Conservation (phyloP, 2,329 filamentous ascomycete genomes). For the Colletotrichum liaoningense region DNA sequence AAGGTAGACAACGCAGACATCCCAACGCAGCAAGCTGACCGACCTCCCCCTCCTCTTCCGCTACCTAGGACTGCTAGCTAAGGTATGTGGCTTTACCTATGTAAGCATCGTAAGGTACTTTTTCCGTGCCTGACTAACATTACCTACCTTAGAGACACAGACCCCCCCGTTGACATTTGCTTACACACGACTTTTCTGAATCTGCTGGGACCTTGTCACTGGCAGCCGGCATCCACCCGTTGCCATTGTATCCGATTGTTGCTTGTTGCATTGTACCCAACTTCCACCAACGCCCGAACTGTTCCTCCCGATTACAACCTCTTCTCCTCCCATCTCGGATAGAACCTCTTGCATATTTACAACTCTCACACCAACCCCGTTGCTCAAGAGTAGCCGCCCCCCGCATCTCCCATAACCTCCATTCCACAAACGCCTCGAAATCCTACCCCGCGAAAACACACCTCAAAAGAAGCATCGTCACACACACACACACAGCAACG, state of each 20-base stretch:
- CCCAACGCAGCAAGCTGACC: not conserved
- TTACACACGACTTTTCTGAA: not conserved
- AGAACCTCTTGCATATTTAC: not conserved
- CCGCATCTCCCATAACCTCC: not conserved
- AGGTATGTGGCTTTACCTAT: not conserved
- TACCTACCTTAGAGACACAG: not conserved
- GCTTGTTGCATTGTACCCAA: not conserved
- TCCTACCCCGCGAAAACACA: not conserved
- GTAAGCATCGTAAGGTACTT: not conserved
- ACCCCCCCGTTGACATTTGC: not conserved
- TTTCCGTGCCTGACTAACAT: not conserved
- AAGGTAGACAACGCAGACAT: not conserved
- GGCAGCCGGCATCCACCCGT: not conserved
- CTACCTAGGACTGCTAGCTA: not conserved
- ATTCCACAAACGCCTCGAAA: not conserved
- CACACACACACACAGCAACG: not conserved
- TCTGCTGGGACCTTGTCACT: not conserved
- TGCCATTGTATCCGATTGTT: slow-evolving; percentile 7
- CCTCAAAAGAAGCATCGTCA: not conserved
- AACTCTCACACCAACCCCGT: not conserved
- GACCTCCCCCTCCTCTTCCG: not conserved
- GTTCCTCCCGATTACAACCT: not conserved
- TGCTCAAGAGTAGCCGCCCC: not conserved
- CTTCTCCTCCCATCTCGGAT: not conserved
- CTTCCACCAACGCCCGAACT: not conserved